Conservation (phyloP, 2,329 filamentous ascomycete genomes). For the Dactylellina parvicollis region DNA sequence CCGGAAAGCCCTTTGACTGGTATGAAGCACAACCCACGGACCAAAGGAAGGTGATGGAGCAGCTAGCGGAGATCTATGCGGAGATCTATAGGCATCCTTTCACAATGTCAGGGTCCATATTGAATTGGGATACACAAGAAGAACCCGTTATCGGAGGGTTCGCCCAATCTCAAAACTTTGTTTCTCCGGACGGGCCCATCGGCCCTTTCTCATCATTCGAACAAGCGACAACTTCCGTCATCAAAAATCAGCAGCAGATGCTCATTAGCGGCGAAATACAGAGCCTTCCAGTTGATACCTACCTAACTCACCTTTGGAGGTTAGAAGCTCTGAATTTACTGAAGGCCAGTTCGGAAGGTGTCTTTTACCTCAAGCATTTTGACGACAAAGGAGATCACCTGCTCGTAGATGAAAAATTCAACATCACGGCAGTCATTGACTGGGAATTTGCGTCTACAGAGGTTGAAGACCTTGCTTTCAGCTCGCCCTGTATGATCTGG, state of each 20-base stretch:
- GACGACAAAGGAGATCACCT: conserved; percentile 67
- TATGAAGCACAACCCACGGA: conserved; percentile 56
- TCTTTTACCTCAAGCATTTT: conserved; percentile 64
- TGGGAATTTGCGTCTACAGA: conserved; percentile 63
- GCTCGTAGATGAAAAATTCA: conserved; percentile 63
- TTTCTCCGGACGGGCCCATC: conserved; percentile 59
- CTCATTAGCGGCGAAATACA: conserved; percentile 60
- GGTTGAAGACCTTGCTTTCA: conserved; percentile 58
- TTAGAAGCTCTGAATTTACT: conserved; percentile 58
- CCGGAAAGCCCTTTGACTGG: conserved; percentile 62
- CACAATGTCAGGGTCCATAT: conserved; percentile 58
- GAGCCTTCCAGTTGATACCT: conserved; percentile 59
- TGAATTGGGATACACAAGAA: conserved; percentile 54
- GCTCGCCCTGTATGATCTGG: conserved; percentile 61
- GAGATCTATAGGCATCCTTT: conserved; percentile 60
- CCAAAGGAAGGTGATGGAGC: conserved; percentile 59
- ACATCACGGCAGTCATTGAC: conserved; percentile 66
- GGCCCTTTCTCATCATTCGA: conserved; percentile 56
- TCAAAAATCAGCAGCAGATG: conserved; percentile 59
- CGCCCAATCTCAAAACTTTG: conserved; percentile 2
- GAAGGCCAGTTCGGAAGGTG: neutral
- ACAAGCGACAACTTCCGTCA: conserved; percentile 56
- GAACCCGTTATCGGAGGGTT: conserved; percentile 9
- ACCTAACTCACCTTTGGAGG: conserved; percentile 63
- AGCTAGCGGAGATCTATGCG: conserved; percentile 60